Evolutionary conservation across 176 grass and related monocot species (phyloP).

Genomic region (Zea mays): Zm-B73-REFERENCE-NAM-5.0 NC_050100.1:161735001-161735500

Average conservation of each 20-base stretch:
- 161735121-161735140: conserved; percentile 68
- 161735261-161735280: not conserved
- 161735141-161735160: conserved; percentile 64
- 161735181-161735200: conserved; percentile 72
- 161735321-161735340: no score
- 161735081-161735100: conserved; percentile 66
- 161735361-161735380: no score
- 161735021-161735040: no score
- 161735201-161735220: conserved; percentile 73
- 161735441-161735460: no score
- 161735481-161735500: no score
- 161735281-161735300: not conserved
- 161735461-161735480: no score
- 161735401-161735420: no score
- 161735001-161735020: no score
- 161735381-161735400: no score
- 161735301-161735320: not conserved
- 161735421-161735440: no score
- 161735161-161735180: conserved; percentile 72
- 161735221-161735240: conserved; percentile 53
- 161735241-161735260: not conserved
- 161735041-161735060: no score
- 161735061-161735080: conserved; percentile 51
- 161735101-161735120: conserved; percentile 77
- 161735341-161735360: no score